Conservation (phyloP, 2,329 filamentous ascomycete species). For the Botrytis paeoniae region DNA sequence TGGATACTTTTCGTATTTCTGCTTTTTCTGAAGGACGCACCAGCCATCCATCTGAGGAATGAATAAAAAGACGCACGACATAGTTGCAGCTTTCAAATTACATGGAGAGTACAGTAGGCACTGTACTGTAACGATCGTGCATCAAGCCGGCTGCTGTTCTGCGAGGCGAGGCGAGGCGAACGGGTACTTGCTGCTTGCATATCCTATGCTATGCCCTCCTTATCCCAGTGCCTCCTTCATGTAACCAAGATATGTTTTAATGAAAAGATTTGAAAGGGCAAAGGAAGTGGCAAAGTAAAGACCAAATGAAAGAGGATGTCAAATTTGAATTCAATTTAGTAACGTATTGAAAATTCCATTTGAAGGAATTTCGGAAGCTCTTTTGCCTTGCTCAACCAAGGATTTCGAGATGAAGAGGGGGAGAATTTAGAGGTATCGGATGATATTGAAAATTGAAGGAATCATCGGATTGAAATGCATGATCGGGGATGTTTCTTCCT, state of each 20-base stretch:
- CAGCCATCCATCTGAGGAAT: slow-evolving; percentile 14
- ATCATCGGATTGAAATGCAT: slow-evolving; percentile 16
- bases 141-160: slow-evolving; percentile 16
- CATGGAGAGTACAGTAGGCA: slow-evolving; percentile 15
- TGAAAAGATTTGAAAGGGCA: not conserved
- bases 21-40: slow-evolving; percentile 9
- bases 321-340: not conserved
- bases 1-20: slow-evolving; percentile 12
- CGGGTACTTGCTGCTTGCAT: slow-evolving; percentile 18
- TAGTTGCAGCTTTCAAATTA: slow-evolving; percentile 16
- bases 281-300: not conserved
- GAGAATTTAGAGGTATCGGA: slow-evolving; percentile 1
- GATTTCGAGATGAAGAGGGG: not conserved
- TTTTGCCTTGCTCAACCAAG: not conserved
- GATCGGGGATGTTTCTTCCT: slow-evolving; percentile 11
- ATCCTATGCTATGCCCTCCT: slow-evolving; percentile 12
- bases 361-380: not conserved
- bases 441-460: slow-evolving; percentile 12
- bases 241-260: not conserved
- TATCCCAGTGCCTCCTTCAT: not conserved
- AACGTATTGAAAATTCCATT: not conserved
- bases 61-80: slow-evolving; percentile 17
- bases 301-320: not conserved
- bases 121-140: slow-evolving; percentile 18
- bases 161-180: slow-evolving; percentile 15